Evolutionary conservation across 306 rosid genomes (phyloP).

Genomic region (Albizia julibrissin): DNA sequence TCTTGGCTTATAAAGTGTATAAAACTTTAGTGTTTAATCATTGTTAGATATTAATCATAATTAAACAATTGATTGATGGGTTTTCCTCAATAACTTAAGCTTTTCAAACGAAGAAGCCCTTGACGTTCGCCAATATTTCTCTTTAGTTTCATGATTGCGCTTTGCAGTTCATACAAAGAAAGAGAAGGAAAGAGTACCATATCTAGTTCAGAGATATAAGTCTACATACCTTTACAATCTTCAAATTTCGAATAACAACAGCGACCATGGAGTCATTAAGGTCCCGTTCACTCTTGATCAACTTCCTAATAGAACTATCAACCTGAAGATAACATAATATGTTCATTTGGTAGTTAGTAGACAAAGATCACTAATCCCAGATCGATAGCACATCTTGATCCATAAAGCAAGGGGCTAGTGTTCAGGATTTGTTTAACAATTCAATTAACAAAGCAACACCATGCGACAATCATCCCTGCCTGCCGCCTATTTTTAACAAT

Average conservation of each 20-base stretch:
- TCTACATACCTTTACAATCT: slow-evolving; percentile 70
- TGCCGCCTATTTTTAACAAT: slow-evolving; percentile 13
- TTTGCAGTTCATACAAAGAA: neutral
- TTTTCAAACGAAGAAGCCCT: neutral
- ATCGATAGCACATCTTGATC: neutral
- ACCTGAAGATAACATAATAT: slow-evolving; percentile 47
- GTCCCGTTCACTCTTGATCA: slow-evolving; percentile 72
- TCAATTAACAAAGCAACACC: slow-evolving; percentile 1
- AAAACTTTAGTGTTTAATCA: neutral
- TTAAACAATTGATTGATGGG: neutral
- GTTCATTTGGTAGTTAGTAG: slow-evolving; percentile 13
- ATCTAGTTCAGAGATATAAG: slow-evolving; percentile 30
- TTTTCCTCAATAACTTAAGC: neutral
- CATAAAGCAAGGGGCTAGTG: slow-evolving; percentile 3
- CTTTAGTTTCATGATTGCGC: neutral
- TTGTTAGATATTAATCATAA: neutral
- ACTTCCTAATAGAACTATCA: slow-evolving; percentile 57
- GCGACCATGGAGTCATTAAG: slow-evolving; percentile 73
- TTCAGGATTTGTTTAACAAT: slow-evolving; percentile 21
- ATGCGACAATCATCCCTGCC: slow-evolving; percentile 13
- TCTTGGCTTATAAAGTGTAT: slow-evolving; percentile 8
- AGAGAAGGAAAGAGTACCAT: slow-evolving; percentile 15
- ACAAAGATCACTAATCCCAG: slow-evolving; percentile 11
- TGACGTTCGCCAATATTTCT: neutral
- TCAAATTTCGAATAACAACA: slow-evolving; percentile 76